A percentile compares a stretch with the other conserved stretches of the same genome.
These are phyloP conservation scores for Fusarium compactum DNA, from an alignment of 2,329 filamentous ascomycete species.

Conservation along the genomic window DNA sequence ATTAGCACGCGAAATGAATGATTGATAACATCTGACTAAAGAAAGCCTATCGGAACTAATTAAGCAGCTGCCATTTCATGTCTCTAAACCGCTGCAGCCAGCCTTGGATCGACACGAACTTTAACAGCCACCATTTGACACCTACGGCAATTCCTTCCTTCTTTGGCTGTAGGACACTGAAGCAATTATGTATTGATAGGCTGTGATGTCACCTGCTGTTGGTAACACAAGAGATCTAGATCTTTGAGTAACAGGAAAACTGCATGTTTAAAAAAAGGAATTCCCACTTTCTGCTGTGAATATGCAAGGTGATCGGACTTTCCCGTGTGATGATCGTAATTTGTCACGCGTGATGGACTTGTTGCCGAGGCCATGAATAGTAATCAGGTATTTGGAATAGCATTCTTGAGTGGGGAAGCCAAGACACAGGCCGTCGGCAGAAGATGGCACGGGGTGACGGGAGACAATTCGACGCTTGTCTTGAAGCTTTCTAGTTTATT, in stretches of 20 bases:
- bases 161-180: neutral
- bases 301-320: neutral
- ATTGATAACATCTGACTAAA: neutral
- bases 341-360: neutral
- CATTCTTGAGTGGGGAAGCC: neutral
- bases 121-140: slow-evolving; percentile 6
- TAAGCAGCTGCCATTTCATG: neutral
- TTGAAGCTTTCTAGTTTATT: neutral
- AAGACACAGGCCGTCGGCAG: neutral
- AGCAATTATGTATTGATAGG: neutral
- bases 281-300: neutral
- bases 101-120: neutral
- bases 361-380: neutral
- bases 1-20: neutral
- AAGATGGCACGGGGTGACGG: neutral
- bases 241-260: neutral
- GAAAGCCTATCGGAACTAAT: neutral
- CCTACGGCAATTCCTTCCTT: neutral
- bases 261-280: neutral
- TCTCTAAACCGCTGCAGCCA: neutral
- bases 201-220: neutral
- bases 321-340: neutral
- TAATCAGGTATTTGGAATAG: slow-evolving; percentile 9
- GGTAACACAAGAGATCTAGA: slow-evolving; percentile 4
- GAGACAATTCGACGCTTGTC: neutral